phyloP scores from a whole-genome alignment of 2,329 filamentous ascomycete genomes.

The Fusarium graminum region DNA sequence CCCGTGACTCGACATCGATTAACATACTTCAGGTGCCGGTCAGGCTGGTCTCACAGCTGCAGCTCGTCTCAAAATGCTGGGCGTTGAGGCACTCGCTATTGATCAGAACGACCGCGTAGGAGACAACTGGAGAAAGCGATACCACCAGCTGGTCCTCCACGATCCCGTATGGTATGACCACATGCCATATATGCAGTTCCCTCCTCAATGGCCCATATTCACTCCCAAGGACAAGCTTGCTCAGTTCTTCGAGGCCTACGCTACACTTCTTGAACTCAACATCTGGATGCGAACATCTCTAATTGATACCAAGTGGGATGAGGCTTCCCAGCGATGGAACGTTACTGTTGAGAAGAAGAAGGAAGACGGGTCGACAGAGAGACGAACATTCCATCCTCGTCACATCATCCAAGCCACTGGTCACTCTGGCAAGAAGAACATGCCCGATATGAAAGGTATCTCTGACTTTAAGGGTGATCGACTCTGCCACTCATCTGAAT shows the following conservation, averaged over 20 bases:
- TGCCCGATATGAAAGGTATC: conserved; percentile 69
- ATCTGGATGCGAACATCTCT: conserved; percentile 71
- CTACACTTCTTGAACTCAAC: conserved; percentile 74
- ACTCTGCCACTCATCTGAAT: conserved; percentile 73
- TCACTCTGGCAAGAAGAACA: conserved; percentile 74
- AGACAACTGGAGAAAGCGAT: conserved; percentile 74
- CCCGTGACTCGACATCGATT: accelerated
- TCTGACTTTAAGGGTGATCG: conserved; percentile 69
- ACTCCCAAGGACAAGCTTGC: conserved; percentile 79
- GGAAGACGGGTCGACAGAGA: conserved; percentile 62
- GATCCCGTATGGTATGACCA: conserved; percentile 74
- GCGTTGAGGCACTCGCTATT: conserved; percentile 68
- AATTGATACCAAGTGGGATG: conserved; percentile 63
- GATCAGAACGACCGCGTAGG: conserved; percentile 70
- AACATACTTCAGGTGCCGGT: conserved; percentile 62
- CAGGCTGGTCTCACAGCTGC: conserved; percentile 70
- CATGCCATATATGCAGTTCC: conserved; percentile 75
- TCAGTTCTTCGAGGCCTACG: conserved; percentile 77
- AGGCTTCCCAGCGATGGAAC: conserved; percentile 65
- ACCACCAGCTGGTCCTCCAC: conserved; percentile 75
- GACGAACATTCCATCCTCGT: conserved; percentile 68
- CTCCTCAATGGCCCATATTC: conserved; percentile 75
- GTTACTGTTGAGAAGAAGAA: conserved; percentile 65
- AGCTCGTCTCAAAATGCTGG: conserved; percentile 70
- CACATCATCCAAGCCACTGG: conserved; percentile 77